Evolutionary conservation across 768 basidiomycete species (phyloP).

Genomic region (Phallus indusiatus): DNA sequence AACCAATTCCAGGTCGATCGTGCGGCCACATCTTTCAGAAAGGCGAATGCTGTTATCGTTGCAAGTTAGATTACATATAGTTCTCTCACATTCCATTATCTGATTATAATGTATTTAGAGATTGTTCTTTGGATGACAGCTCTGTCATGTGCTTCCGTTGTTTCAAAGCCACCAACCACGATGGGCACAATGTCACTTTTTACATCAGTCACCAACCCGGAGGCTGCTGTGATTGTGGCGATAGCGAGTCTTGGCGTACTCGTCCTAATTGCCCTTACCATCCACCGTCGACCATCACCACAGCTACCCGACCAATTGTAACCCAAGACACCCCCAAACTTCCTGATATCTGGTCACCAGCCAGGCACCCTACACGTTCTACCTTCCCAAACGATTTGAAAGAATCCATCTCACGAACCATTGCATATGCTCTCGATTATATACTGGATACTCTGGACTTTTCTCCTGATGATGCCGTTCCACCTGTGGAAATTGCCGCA

Average conservation of each 20-base stretch:
- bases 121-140: slow-evolving; percentile 83
- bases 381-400: slow-evolving; percentile 55
- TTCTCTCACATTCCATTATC: background rate
- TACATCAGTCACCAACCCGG: slow-evolving; percentile 88
- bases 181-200: slow-evolving; percentile 85
- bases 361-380: slow-evolving; percentile 48
- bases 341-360: slow-evolving; percentile 47
- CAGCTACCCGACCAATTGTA: slow-evolving; percentile 21
- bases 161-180: slow-evolving; percentile 82
- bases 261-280: slow-evolving; percentile 66
- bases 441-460: slow-evolving; percentile 74
- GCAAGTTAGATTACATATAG: slow-evolving; percentile 49
- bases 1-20: slow-evolving; percentile 55
- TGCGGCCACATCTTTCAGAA: slow-evolving; percentile 85
- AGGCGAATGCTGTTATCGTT: slow-evolving; percentile 87
- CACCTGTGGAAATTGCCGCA: slow-evolving; percentile 57
- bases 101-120: slow-evolving; percentile 36
- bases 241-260: slow-evolving; percentile 75
- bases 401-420: slow-evolving; percentile 64
- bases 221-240: slow-evolving; percentile 93
- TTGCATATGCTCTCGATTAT: slow-evolving; percentile 74
- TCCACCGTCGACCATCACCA: slow-evolving; percentile 31
- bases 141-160: slow-evolving; percentile 87
- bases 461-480: slow-evolving; percentile 69
- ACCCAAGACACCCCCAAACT: background rate